phyloP scores from a whole-genome alignment of 2,329 filamentous ascomycete genomes.

The Reticulascus tulasneorum region DNA sequence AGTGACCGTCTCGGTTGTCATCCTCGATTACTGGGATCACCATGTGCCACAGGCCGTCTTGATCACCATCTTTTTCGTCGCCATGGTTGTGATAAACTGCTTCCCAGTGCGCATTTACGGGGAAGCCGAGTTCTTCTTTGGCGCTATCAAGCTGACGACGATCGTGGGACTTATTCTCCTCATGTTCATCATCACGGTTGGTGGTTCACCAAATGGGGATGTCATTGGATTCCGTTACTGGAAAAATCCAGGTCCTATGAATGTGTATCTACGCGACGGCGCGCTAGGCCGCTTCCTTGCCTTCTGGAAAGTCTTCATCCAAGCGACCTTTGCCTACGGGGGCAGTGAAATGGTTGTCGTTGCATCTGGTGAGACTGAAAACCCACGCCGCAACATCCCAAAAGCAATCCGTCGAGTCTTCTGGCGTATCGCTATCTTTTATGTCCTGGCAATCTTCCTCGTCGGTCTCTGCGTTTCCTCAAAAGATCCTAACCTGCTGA shows the following conservation, averaged over 20 bases:
- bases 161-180: constrained; percentile 47
- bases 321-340: constrained; percentile 44
- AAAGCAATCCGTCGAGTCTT: constrained; percentile 50
- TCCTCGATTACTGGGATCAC: constrained; percentile 41
- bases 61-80: constrained; percentile 31
- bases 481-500: constrained; percentile 35
- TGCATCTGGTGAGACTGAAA: constrained; percentile 45
- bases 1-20: constrained; percentile 40
- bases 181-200: constrained; percentile 45
- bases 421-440: constrained; percentile 51
- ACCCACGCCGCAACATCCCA: constrained; percentile 45
- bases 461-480: constrained; percentile 46
- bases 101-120: constrained; percentile 42
- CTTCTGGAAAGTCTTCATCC: constrained; percentile 42
- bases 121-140: constrained; percentile 50
- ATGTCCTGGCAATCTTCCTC: constrained; percentile 47
- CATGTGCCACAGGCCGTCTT: constrained; percentile 23
- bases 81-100: constrained; percentile 34
- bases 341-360: constrained; percentile 49
- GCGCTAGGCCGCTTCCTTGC: constrained; percentile 35
- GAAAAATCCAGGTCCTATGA: constrained; percentile 38
- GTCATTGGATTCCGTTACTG: constrained; percentile 43
- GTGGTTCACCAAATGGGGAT: constrained; percentile 37
- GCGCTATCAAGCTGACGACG: constrained; percentile 44
- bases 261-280: constrained; percentile 34